Evolutionary conservation across 2,329 filamentous ascomycete species (phyloP).

Genomic region (Herpotrichia juniperi): DNA sequence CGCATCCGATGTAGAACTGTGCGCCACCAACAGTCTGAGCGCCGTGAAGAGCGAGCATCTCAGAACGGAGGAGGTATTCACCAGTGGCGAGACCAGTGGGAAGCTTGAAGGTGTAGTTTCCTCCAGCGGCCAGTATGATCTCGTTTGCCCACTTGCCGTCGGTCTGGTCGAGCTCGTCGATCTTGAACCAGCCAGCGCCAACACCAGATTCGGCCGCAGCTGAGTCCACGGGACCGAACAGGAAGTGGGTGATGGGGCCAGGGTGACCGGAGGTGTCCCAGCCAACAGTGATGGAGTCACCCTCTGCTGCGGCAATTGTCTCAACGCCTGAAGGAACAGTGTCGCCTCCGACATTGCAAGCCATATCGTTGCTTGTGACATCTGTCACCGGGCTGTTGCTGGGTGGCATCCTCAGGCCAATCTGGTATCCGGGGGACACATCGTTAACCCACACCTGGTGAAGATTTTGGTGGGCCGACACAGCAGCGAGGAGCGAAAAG

Average conservation of each 20-base stretch:
- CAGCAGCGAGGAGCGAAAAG: conserved; percentile 30
- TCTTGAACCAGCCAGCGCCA: conserved; percentile 45
- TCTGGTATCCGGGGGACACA: conserved; percentile 34
- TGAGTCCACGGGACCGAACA: conserved; percentile 61
- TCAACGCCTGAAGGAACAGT: conserved; percentile 35
- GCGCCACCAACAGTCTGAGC: conserved; percentile 42
- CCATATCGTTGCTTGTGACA: conserved; percentile 37
- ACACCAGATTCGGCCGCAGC: conserved; percentile 39
- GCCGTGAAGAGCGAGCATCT: conserved; percentile 55
- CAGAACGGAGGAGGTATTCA: conserved; percentile 49
- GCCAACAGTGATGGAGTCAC: conserved; percentile 40
- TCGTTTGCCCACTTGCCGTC: conserved; percentile 41
- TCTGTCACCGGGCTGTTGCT: conserved; percentile 41
- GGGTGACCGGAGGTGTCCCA: conserved; percentile 42
- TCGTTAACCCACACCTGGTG: conserved; percentile 40
- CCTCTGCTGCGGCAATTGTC: conserved; percentile 33
- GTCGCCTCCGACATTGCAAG: conserved; percentile 40
- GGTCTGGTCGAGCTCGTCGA: conserved; percentile 36
- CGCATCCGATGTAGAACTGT: conserved; percentile 56
- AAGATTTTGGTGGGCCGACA: conserved; percentile 40
- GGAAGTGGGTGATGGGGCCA: conserved; percentile 43
- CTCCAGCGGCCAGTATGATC: conserved; percentile 47
- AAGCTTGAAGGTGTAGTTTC: conserved; percentile 44
- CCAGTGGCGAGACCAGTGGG: conserved; percentile 49
- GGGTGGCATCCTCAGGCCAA: conserved; percentile 43